Evolutionary conservation across 2,329 filamentous ascomycete genomes (phyloP), one percentile per base, ranked within the genome.

Genomic region (Canariomyces notabilis): DNA sequence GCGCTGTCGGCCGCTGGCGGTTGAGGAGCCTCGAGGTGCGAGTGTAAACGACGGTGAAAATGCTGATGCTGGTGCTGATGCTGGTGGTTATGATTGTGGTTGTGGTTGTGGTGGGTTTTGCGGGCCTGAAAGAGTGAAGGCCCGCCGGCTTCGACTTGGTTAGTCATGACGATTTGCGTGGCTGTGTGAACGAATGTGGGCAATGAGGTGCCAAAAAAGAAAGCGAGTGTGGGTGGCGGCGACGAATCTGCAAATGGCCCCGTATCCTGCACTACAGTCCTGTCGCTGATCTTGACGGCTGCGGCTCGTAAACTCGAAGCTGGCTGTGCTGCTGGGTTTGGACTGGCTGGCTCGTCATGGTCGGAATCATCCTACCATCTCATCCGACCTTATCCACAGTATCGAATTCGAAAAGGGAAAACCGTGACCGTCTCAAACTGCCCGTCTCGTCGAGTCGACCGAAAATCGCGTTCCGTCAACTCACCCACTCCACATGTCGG

Each of bases 81-180:
- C 43, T 57, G 57, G 40, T 54, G 54, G 46, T 52, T 50, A 50
- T 60, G 61, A 60, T 59, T 48, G 37, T 57, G 55, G 55, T 22
- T 44, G 34, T 44, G 37, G 39, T 35, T 15, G 20, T 61, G 57
- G 55, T 60, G 60, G 50, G 48, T 59, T 46, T 56, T 55, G 58
- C 65, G 69, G 65, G 68, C 62, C 70, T 73, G 70, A 70, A 67
- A 58, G 65, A 73, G 69, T 71, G 70, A 71, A 70, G 70, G 64
- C 67, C 67, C 68, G 62, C 62, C 65, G 56, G 59, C 62, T 61
- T 40, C 48, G 41, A 33, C 41, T 36, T 66, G 63, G 63, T 69
- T 67, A 62, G 67, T 68, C 70, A 73, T 74, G 53, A 64, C 65
- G 66, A 57, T 41, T 29, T 47, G 48, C 63, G 68, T 66, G 56